These are phyloP conservation scores for Pyrenophora graminea DNA, from an alignment of 2,329 filamentous ascomycete genomes.

Conservation along the genomic window DNA sequence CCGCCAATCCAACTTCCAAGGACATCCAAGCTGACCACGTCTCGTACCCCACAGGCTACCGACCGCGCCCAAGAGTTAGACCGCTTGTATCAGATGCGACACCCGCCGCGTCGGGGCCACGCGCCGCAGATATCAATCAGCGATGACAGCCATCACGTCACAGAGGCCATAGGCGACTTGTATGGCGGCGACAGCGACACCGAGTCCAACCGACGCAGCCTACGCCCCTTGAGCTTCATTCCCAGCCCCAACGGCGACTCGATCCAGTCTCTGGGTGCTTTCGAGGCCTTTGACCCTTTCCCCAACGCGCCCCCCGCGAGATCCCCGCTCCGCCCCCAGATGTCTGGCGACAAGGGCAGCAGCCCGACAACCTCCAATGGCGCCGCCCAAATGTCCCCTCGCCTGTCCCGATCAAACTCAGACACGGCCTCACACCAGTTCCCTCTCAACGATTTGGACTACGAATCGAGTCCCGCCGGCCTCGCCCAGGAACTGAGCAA, in stretches of 20 bases:
- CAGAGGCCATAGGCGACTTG: slow-evolving; percentile 87
- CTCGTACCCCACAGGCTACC: slow-evolving; percentile 39
- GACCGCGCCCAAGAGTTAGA: slow-evolving; percentile 53
- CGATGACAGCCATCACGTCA: slow-evolving; percentile 91
- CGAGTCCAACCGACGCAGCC: slow-evolving; percentile 55
- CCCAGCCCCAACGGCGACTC: slow-evolving; percentile 59
- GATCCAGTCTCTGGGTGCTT: slow-evolving; percentile 41
- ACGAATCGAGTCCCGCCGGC: slow-evolving; percentile 85
- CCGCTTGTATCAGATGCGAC: slow-evolving; percentile 55
- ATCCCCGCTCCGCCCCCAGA: slow-evolving; percentile 47
- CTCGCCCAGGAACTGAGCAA: slow-evolving; percentile 93
- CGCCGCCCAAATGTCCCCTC: slow-evolving; percentile 41
- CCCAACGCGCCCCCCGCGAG: slow-evolving; percentile 47
- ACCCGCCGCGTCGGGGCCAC: slow-evolving; percentile 61
- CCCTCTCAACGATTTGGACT: slow-evolving; percentile 81
- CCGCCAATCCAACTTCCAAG: slow-evolving; percentile 4
- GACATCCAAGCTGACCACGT: slow-evolving; percentile 33
- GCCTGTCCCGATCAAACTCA: slow-evolving; percentile 44
- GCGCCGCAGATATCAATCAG: slow-evolving; percentile 71
- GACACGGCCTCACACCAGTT: slow-evolving; percentile 62
- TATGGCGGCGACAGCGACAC: slow-evolving; percentile 80
- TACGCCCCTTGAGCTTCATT: slow-evolving; percentile 76
- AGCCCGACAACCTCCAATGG: slow-evolving; percentile 27
- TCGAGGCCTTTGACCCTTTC: slow-evolving; percentile 40
- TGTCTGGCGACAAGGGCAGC: slow-evolving; percentile 20